These are phyloP conservation scores for Huntiella moniliformis DNA, from an alignment of 2,329 filamentous ascomycete species.

Conservation along the genomic window DNA sequence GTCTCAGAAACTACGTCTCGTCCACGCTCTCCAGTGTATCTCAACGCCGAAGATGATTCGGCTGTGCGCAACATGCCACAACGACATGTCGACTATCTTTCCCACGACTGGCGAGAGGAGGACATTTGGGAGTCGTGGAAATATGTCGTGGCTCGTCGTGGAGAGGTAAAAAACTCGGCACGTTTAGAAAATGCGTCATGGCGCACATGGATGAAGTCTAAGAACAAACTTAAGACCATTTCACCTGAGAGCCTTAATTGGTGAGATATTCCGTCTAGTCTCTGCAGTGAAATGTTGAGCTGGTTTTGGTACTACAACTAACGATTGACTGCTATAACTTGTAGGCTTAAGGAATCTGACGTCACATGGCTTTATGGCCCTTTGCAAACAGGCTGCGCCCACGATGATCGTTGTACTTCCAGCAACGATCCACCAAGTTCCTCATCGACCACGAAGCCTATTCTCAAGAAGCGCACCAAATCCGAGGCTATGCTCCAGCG, in stretches of 20 bases:
- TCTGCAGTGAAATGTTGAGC: background rate
- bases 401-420: constrained; percentile 26
- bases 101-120: constrained; percentile 83
- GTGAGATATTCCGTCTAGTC: constrained; percentile 29
- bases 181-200: constrained; percentile 90
- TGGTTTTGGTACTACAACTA: constrained; percentile 4
- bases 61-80: constrained; percentile 57
- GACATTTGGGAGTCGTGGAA: constrained; percentile 97
- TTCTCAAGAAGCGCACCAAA: constrained; percentile 90
- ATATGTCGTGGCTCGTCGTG: constrained; percentile 66
- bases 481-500: constrained; percentile 87
- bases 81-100: constrained; percentile 85
- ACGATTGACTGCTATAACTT: constrained; percentile 3
- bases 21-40: constrained; percentile 31
- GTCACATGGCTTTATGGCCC: constrained; percentile 96
- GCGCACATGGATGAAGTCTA: constrained; percentile 90
- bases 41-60: constrained; percentile 54
- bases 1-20: constrained; percentile 31
- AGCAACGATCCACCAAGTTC: constrained; percentile 33
- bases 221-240: constrained; percentile 70
- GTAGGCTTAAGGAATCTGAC: constrained; percentile 88
- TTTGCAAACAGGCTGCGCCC: constrained; percentile 52
- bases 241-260: constrained; percentile 87
- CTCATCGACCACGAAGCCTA: constrained; percentile 68
- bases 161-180: constrained; percentile 61